Percentiles rank a stretch among this genome's conserved stretches.
These are phyloP conservation scores for Haplosporangium sp. DNA, from an alignment of 371 early-diverging fungal genomes.

Conservation along the genomic window DNA sequence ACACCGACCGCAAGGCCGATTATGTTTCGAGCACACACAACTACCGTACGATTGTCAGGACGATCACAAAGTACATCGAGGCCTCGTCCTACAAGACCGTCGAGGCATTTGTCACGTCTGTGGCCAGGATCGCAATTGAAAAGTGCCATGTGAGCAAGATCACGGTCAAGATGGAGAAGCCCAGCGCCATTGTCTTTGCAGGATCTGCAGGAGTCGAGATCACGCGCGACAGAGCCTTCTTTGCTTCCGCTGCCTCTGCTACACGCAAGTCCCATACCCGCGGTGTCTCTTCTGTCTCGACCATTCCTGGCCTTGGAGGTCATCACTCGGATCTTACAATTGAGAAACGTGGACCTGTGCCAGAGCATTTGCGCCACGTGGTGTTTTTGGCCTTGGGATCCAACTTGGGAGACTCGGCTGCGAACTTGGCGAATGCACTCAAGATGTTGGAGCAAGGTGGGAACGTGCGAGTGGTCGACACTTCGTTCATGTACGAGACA, in stretches of 20 bases:
- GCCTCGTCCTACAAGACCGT: slow-evolving; percentile 85
- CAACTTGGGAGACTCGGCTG: slow-evolving; percentile 88
- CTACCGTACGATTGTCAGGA: slow-evolving; percentile 86
- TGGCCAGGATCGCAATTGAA: slow-evolving; percentile 77
- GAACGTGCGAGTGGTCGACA: slow-evolving; percentile 79
- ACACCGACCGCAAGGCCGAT: slow-evolving; percentile 55
- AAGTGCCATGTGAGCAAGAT: slow-evolving; percentile 88
- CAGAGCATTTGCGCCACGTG: slow-evolving; percentile 50
- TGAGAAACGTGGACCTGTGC: slow-evolving; percentile 33
- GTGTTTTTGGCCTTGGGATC: slow-evolving; percentile 91
- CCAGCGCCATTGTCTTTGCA: slow-evolving; percentile 92
- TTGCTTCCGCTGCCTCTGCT: slow-evolving; percentile 29
- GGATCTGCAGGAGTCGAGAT: slow-evolving; percentile 92
- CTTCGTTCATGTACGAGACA: slow-evolving; percentile 97
- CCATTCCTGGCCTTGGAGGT: slow-evolving; percentile 17
- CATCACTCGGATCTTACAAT: slow-evolving; percentile 1
- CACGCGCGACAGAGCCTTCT: slow-evolving; percentile 75
- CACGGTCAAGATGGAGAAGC: slow-evolving; percentile 90
- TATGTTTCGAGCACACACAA: slow-evolving; percentile 77
- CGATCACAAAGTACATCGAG: slow-evolving; percentile 77
- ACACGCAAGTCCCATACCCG: slow-evolving; percentile 32
- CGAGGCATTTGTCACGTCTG: slow-evolving; percentile 83
- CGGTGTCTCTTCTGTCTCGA: slow-evolving; percentile 40
- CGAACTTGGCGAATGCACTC: slow-evolving; percentile 85
- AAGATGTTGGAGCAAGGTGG: slow-evolving; percentile 63